Evolutionary conservation across 2,329 filamentous ascomycete genomes (phyloP).

Genomic region (Hypoxylon sp.): DNA sequence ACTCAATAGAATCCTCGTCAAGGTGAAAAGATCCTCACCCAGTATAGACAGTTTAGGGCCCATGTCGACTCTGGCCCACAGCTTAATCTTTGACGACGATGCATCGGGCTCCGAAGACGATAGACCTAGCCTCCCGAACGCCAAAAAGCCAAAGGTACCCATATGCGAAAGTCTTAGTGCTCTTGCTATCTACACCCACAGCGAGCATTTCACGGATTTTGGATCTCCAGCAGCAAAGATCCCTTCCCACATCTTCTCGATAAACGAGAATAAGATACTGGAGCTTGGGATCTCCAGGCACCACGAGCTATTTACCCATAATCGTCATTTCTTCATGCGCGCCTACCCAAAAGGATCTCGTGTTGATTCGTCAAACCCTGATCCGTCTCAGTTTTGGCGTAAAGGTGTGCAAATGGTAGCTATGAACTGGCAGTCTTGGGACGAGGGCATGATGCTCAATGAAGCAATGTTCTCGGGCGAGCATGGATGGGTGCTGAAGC

Average conservation of each 20-base stretch:
- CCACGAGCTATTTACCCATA: slow-evolving; percentile 84
- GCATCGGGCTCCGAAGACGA: slow-evolving; percentile 57
- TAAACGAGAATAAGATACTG: slow-evolving; percentile 81
- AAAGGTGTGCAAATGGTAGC: slow-evolving; percentile 97
- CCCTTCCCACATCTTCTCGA: slow-evolving; percentile 81
- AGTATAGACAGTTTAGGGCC: slow-evolving; percentile 46
- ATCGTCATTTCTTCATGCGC: slow-evolving; percentile 86
- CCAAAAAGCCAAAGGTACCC: slow-evolving; percentile 61
- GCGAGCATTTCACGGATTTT: slow-evolving; percentile 80
- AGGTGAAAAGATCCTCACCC: slow-evolving; percentile 69
- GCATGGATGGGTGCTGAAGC: slow-evolving; percentile 86
- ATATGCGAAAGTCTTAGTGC: slow-evolving; percentile 77
- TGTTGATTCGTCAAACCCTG: slow-evolving; percentile 91
- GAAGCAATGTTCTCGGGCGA: slow-evolving; percentile 95
- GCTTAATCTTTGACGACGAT: slow-evolving; percentile 48
- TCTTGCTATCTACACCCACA: slow-evolving; percentile 86
- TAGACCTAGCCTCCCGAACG: slow-evolving; percentile 28
- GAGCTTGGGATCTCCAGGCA: slow-evolving; percentile 67
- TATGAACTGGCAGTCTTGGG: slow-evolving; percentile 95
- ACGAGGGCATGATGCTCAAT: slow-evolving; percentile 95
- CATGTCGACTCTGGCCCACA: slow-evolving; percentile 46
- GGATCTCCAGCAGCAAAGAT: slow-evolving; percentile 68
- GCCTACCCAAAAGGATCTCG: slow-evolving; percentile 85
- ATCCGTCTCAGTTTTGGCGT: slow-evolving; percentile 90
- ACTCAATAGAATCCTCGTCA: slow-evolving; percentile 81